Percentiles rank a stretch among this genome's conserved stretches.
Evolutionary conservation across 1,284 basidiomycete genomes (phyloP).

Genomic region (Papiliotrema nemorosa): DNA sequence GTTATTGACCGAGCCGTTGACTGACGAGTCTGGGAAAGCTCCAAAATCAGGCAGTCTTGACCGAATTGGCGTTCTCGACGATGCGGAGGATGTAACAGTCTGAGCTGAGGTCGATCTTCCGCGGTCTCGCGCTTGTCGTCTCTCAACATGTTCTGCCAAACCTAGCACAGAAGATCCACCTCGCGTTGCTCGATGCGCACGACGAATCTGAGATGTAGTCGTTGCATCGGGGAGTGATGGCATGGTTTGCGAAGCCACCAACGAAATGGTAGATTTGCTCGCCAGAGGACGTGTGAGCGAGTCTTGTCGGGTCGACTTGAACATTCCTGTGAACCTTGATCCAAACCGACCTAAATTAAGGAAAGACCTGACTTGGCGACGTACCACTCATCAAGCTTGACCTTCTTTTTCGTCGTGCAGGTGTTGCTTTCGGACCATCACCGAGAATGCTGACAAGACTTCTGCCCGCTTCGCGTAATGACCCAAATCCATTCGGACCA

Average conservation of each 20-base stretch:
- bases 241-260: neutral
- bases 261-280: neutral
- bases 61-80: slow-evolving; percentile 6
- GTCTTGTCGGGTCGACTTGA: neutral
- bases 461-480: slow-evolving; percentile 24
- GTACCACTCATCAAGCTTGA: slow-evolving; percentile 21
- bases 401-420: slow-evolving; percentile 15
- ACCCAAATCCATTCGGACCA: slow-evolving; percentile 26
- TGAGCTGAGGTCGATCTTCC: slow-evolving; percentile 16
- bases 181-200: too few species aligned
- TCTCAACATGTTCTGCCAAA: neutral
- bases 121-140: slow-evolving; percentile 1
- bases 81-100: slow-evolving; percentile 14
- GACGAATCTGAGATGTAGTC: too few species aligned
- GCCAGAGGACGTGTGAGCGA: neutral
- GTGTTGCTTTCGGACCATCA: slow-evolving; percentile 16
- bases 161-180: neutral
- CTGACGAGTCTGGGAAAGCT: neutral
- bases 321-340: neutral
- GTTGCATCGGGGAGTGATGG: too few species aligned
- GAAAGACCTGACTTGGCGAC: slow-evolving; percentile 1
- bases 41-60: slow-evolving; percentile 6
- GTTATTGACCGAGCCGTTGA: slow-evolving; percentile 19
- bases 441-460: slow-evolving; percentile 26
- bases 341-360: neutral